Conservation (phyloP, 1,284 basidiomycete genomes). For the Microbotryum intermedium region DNA sequence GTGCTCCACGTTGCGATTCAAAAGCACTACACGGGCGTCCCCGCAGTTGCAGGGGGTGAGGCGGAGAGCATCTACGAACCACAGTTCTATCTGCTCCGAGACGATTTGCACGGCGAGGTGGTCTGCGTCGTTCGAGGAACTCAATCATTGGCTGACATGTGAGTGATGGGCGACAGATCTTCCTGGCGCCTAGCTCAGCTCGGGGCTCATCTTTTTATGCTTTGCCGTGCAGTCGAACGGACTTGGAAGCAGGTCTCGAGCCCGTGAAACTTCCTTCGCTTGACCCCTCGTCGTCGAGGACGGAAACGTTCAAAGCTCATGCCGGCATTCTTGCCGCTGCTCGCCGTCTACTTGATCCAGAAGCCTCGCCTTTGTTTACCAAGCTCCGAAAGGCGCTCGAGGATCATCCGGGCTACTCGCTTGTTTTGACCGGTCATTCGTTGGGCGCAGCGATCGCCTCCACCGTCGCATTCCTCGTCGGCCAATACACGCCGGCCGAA, state of each 20-base stretch:
- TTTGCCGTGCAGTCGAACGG: constrained; percentile 9
- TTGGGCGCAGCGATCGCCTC: constrained; percentile 25
- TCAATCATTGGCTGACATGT: constrained; percentile 25
- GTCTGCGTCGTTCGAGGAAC: constrained; percentile 25
- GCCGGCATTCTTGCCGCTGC: constrained; percentile 20
- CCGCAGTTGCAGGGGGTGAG: background rate
- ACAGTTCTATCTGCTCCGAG: constrained; percentile 23
- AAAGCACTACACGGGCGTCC: constrained; percentile 5
- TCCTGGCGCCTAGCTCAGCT: no score
- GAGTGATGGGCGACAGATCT: background rate
- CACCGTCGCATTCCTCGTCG: constrained; percentile 17
- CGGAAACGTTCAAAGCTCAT: constrained; percentile 13
- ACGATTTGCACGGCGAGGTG: constrained; percentile 17
- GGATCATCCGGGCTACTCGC: constrained; percentile 17
- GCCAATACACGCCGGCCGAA: constrained; percentile 3
- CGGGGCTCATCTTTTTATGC: background rate
- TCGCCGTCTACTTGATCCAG: constrained; percentile 13
- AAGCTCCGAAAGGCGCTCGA: constrained; percentile 14
- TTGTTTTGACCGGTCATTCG: constrained; percentile 22
- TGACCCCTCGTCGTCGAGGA: background rate
- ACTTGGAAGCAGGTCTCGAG: constrained; percentile 22
- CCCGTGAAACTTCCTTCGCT: background rate
- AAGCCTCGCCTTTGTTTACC: constrained; percentile 3
- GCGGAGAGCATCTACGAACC: constrained; percentile 13
- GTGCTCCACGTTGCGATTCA: constrained; percentile 28